Evolutionary conservation across 192 early-diverging fungal genomes (phyloP).

Genomic region (Gamsiella multidivaricata): DNA sequence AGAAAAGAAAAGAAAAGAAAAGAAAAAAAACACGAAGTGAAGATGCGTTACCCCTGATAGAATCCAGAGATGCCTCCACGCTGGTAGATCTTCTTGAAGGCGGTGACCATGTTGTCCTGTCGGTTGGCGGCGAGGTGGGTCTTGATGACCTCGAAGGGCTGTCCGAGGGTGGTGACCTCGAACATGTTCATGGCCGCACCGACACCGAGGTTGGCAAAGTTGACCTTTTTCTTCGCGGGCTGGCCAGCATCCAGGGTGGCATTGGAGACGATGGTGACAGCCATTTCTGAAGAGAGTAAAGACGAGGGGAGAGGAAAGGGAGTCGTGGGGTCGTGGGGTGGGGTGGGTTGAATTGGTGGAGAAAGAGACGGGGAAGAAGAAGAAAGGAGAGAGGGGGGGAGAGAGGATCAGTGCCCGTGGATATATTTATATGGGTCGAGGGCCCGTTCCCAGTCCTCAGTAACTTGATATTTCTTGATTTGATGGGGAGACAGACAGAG

Average conservation of each 20-base stretch:
- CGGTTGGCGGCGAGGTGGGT: conserved; percentile 96
- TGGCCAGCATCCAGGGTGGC: too few species aligned
- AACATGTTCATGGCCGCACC: conserved; percentile 92
- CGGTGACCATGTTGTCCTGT: conserved; percentile 77
- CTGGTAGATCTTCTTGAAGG: conserved; percentile 81
- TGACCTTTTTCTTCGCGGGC: conserved; percentile 86
- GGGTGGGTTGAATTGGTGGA: background rate
- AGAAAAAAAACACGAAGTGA: background rate
- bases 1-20: background rate
- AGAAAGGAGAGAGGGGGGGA: background rate
- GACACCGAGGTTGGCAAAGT: conserved; percentile 86
- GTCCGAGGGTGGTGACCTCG: conserved; percentile 91
- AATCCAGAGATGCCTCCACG: conserved; percentile 92
- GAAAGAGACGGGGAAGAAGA: background rate
- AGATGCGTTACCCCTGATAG: conserved; percentile 81
- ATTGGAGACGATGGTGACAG: conserved; percentile 18
- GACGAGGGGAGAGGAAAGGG: background rate
- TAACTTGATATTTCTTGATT: too few species aligned
- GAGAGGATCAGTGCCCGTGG: background rate
- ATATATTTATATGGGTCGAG: background rate
- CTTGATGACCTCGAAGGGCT: conserved; percentile 97
- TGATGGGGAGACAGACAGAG: too few species aligned
- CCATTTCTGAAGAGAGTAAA: background rate
- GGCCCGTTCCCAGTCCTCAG: too few species aligned
- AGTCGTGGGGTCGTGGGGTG: background rate